Evolutionary conservation across 2,329 filamentous ascomycete genomes (phyloP), one percentile per base, ranked within the genome.

Genomic region (Aureobasidium sp.): DNA sequence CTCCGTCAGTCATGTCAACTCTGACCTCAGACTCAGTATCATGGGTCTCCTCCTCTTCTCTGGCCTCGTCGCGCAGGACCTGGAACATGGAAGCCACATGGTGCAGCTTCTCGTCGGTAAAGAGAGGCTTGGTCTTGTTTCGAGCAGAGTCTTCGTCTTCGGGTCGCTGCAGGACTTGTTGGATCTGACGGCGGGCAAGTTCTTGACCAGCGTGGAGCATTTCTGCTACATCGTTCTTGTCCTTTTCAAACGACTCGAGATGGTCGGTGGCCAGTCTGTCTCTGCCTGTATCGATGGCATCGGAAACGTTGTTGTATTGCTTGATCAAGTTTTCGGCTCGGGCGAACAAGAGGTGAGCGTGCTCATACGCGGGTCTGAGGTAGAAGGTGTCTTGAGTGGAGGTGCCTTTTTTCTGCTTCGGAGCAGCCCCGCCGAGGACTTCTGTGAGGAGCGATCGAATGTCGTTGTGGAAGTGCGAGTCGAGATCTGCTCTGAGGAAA

Each of bases 401-500:
- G 9, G n/a, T 20, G 14, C 12, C 17, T n/a, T 59, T 59, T 5
- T 7, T 29, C 20, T 8, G n/a, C 27, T 49, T 59, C 22, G 34
- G 27, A 3, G 36, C n/a, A 22, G 57, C n/a, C 5, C 25, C 45
- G n/a, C 22, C 27, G 27, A 61, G 47, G 20, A 61, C 47, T 7
- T 52, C 47, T 2, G 36, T 52, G 5, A 61, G 47, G 4, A 61
- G 27, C 1, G 11, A 5, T 4, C 57, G 45, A 5, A 61, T 44
- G 3, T 61, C 27, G 31, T 52, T 52, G 37, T 61, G 57, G 8
- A 61, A 61, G 2, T 61, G 36, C 15, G 48, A 47, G 41, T 52
- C 48, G 44, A 71, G 31, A 62, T 72, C 27, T 66, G 64, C 12
- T 68, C 71, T 53, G 73, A 78, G 34, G 73, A 77, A 52, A 78